Base-by-base conservation (phyloP, 371 early-diverging fungal species). In the Basidiobolus heterosporus region DNA sequence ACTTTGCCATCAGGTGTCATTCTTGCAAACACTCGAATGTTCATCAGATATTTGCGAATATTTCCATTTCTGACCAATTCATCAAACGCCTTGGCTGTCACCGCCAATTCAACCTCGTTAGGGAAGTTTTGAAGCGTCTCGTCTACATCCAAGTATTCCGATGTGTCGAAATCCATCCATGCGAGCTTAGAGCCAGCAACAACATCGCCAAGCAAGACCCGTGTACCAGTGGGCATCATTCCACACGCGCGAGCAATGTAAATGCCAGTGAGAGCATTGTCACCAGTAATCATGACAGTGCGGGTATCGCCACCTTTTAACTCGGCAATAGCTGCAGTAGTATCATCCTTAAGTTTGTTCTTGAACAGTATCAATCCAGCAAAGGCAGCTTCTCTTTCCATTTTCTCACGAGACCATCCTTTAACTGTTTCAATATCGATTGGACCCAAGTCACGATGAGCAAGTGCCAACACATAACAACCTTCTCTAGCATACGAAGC, bases 271-370 rank as follows among this genome's bases (percentile, higher is more conserved):
- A 85, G 61, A 1, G 87, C 78, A 36, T 85, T 82, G 56, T 96
- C 96, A 38, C 96, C 96, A 11, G 96, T 93, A 53, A 89, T 85
- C 88, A 96, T 96, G 21, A 88, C 72, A 8, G 72, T 75, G 21
- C 87, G 74, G 20, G 82, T 76, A 20, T 70, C 74, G 17, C 88
- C 91, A 1, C 55, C 60, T 48, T 80, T 80, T 38, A 96, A 72
- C 52, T 80, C 75, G n/a, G 61, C 59, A 47, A 96, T 77, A 0
- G 85, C 86, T 3, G 64, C 69, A 11, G 58, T 53, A 5, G 90
- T 83, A 49, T 86, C 87, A 3, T 53, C 62, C 62, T 96, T 96
- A 13, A 91, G 64, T 54, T 76, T 78, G 58, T 93, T 92, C 50
- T 83, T 78, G 62, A 96, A 91, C 23, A 92, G 60, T 16, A 91